These are phyloP conservation scores for Aegle marmelos DNA, from an alignment of 345 rosid genomes.

Conservation along the genomic window DNA sequence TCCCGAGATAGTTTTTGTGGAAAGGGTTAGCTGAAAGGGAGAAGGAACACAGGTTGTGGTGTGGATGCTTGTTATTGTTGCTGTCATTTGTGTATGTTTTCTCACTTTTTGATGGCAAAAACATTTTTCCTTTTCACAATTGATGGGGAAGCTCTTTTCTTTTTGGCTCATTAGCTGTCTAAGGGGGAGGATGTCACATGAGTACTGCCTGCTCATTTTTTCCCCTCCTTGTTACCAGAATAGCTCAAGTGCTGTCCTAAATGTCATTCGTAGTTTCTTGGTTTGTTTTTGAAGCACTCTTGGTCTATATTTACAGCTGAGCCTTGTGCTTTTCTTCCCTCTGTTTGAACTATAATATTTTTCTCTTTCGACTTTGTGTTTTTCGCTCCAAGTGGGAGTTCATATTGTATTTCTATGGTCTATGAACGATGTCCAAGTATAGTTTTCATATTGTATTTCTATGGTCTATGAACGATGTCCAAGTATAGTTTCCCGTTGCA, in stretches of 20 bases:
- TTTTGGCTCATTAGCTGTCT: slow-evolving; percentile 23
- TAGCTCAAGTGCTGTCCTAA: slow-evolving; percentile 33
- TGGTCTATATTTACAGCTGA: slow-evolving; percentile 18
- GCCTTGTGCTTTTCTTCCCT: slow-evolving; percentile 30
- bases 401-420: slow-evolving; percentile 20
- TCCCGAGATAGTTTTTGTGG: slow-evolving; percentile 33
- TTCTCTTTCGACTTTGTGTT: neutral
- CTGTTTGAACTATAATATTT: neutral
- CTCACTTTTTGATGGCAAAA: slow-evolving; percentile 15
- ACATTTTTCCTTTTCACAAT: slow-evolving; percentile 15
- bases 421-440: too few species aligned
- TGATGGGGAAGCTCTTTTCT: slow-evolving; percentile 29
- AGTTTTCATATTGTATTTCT: too few species aligned
- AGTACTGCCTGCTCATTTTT: slow-evolving; percentile 31
- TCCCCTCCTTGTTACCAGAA: slow-evolving; percentile 15
- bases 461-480: too few species aligned
- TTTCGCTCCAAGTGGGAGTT: slow-evolving; percentile 32
- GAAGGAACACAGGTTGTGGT: neutral
- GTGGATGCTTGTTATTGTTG: neutral
- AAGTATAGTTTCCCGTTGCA: neutral
- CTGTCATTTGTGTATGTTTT: neutral
- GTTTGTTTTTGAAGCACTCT: slow-evolving; percentile 33
- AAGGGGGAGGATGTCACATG: slow-evolving; percentile 30
- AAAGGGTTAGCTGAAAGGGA: slow-evolving; percentile 32
- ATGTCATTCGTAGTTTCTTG: slow-evolving; percentile 7